These are phyloP conservation scores for Pestalotiopsis sp. DNA, from an alignment of 2,329 filamentous ascomycete species.

Conservation along the genomic window DNA sequence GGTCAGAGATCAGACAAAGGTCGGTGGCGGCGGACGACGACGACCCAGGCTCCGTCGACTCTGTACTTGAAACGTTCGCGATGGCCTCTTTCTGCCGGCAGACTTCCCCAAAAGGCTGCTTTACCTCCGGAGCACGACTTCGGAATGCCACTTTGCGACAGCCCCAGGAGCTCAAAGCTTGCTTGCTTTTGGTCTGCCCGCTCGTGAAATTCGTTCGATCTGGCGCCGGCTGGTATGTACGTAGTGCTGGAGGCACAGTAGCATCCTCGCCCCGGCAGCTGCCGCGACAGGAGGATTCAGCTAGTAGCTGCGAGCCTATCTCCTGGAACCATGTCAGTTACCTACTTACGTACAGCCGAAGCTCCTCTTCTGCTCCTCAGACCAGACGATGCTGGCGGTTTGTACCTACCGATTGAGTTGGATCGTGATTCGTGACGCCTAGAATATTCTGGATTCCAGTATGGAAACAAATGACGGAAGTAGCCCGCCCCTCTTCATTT, in stretches of 20 bases:
- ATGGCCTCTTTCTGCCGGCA: background rate
- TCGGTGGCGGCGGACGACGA: background rate
- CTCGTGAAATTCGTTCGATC: background rate
- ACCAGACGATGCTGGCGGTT: background rate
- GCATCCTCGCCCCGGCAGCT: background rate
- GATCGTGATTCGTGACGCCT: background rate
- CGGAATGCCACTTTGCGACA: constrained; percentile 5
- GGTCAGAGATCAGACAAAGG: background rate
- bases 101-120: constrained; percentile 5
- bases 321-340: background rate
- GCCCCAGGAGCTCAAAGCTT: background rate
- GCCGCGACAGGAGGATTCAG: background rate
- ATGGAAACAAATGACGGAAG: too few species aligned
- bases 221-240: background rate
- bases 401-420: background rate
- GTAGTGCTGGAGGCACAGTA: background rate
- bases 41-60: background rate
- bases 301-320: background rate
- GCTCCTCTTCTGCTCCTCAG: background rate
- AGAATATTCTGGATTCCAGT: too few species aligned
- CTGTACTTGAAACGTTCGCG: constrained; percentile 12
- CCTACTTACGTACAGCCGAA: background rate
- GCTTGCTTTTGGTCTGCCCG: background rate
- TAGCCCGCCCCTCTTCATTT: too few species aligned
- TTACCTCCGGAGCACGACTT: constrained; percentile 12